Percentiles rank a stretch among this genome's conserved stretches.
phyloP scores from a whole-genome alignment of 441 rosid species.

The Eutrema salsugineum region DNA sequence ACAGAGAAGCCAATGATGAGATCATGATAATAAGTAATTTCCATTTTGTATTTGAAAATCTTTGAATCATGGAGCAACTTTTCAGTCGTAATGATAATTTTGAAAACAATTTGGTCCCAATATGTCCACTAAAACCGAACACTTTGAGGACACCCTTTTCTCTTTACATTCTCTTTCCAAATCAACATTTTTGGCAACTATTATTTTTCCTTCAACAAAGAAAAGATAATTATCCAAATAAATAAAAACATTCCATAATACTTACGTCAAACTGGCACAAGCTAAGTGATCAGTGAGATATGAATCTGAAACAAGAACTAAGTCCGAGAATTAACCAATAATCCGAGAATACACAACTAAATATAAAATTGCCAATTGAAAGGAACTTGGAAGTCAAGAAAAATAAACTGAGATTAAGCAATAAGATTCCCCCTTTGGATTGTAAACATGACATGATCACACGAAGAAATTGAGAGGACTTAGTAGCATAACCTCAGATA shows the following conservation, averaged over 20 bases:
- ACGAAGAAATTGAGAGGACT: no score
- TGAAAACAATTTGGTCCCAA: conserved; percentile 9
- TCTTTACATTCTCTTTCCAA: background rate
- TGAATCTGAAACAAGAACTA: background rate
- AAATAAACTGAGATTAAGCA: no score
- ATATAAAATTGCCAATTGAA: no score
- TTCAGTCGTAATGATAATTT: conserved; percentile 17
- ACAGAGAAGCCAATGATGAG: conserved; percentile 10
- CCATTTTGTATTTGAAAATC: background rate
- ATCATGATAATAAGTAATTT: conserved; percentile 2
- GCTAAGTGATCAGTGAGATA: background rate
- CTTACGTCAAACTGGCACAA: background rate
- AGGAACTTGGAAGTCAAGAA: no score
- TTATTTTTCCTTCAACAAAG: background rate
- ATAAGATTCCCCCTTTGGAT: no score
- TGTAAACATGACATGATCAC: no score
- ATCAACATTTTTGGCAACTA: background rate
- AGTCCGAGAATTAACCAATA: no score
- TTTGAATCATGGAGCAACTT: conserved; percentile 12
- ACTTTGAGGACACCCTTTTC: background rate
- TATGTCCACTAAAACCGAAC: conserved; percentile 33
- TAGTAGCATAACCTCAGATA: no score
- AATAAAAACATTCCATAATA: background rate
- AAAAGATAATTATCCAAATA: background rate
- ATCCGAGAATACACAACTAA: background rate